Evolutionary conservation across 2,329 filamentous ascomycete genomes (phyloP).

Genomic region (Colletotrichum incanum): DNA sequence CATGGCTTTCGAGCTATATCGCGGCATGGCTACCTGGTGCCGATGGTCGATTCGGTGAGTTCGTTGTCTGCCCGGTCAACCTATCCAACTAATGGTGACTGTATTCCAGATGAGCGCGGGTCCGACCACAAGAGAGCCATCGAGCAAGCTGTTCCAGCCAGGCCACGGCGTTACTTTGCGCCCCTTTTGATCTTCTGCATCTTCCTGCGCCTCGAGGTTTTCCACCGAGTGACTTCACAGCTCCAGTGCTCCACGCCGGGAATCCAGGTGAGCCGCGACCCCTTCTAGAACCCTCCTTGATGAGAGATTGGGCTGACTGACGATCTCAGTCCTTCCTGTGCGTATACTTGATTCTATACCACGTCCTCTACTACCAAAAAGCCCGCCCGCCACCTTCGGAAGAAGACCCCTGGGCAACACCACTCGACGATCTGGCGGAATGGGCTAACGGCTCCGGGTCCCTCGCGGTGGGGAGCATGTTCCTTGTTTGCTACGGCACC

Average conservation of each 20-base stretch:
- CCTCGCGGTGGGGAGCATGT: slow-evolving; percentile 54
- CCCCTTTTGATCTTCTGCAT: slow-evolving; percentile 61
- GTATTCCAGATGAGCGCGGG: slow-evolving; percentile 33
- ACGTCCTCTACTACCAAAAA: slow-evolving; percentile 58
- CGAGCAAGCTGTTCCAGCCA: slow-evolving; percentile 57
- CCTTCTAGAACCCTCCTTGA: background rate
- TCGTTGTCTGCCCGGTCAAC: background rate
- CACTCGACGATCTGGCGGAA: slow-evolving; percentile 62
- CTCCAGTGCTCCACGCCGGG: slow-evolving; percentile 67
- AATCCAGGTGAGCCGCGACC: slow-evolving; percentile 58
- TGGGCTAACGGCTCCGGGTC: slow-evolving; percentile 63
- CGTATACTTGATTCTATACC: slow-evolving; percentile 60
- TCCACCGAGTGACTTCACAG: slow-evolving; percentile 61
- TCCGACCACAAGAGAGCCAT: slow-evolving; percentile 18
- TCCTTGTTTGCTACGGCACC: slow-evolving; percentile 61
- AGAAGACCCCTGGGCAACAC: slow-evolving; percentile 65
- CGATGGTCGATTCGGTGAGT: slow-evolving; percentile 62
- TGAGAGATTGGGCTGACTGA: background rate
- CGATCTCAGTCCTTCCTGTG: slow-evolving; percentile 63
- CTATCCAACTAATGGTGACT: background rate
- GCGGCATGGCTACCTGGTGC: slow-evolving; percentile 64
- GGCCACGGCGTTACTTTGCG: slow-evolving; percentile 64
- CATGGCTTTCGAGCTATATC: slow-evolving; percentile 59
- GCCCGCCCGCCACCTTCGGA: slow-evolving; percentile 50
- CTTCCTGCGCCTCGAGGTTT: slow-evolving; percentile 64